These are phyloP conservation scores for Anisodus tanguticus DNA, from an alignment of 257 asterid genomes.

Conservation along the genomic window DNA sequence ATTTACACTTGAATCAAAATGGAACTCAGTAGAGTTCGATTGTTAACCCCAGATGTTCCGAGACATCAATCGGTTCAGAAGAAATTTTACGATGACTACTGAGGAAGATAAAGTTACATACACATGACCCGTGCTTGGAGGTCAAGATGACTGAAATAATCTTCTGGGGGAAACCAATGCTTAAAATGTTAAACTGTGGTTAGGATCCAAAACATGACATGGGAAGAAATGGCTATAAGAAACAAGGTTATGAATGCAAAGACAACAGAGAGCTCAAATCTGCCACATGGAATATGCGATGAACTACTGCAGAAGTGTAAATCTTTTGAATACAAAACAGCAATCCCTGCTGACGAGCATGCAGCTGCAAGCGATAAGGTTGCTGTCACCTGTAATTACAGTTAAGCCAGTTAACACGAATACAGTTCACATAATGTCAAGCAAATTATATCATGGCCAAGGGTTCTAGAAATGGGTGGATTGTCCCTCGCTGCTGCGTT, in stretches of 20 bases:
- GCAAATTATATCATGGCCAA: too few species aligned
- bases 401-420: not conserved
- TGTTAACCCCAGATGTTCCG: not conserved
- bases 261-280: conserved; percentile 72
- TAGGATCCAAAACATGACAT: conserved; percentile 86
- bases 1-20: conserved; percentile 3
- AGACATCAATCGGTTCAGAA: not conserved
- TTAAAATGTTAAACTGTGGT: conserved; percentile 60
- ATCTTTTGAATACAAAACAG: conserved; percentile 77
- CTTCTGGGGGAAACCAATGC: not conserved
- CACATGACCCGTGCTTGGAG: not conserved
- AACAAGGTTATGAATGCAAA: conserved; percentile 89
- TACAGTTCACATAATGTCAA: not conserved
- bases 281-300: conserved; percentile 60
- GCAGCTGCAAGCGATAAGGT: conserved; percentile 96
- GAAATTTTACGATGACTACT: not conserved
- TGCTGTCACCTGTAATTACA: conserved; percentile 81
- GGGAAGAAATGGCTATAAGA: conserved; percentile 86
- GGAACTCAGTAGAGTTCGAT: not conserved
- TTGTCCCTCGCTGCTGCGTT: not conserved
- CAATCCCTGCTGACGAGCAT: conserved; percentile 90
- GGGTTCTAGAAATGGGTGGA: too few species aligned
- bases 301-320: conserved; percentile 65
- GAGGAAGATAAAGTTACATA: not conserved
- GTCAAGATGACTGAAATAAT: not conserved